Evolutionary conservation across 2,329 filamentous ascomycete genomes (phyloP), one percentile per base, ranked within the genome.

Genomic region (Verticillium isaacii): DNA sequence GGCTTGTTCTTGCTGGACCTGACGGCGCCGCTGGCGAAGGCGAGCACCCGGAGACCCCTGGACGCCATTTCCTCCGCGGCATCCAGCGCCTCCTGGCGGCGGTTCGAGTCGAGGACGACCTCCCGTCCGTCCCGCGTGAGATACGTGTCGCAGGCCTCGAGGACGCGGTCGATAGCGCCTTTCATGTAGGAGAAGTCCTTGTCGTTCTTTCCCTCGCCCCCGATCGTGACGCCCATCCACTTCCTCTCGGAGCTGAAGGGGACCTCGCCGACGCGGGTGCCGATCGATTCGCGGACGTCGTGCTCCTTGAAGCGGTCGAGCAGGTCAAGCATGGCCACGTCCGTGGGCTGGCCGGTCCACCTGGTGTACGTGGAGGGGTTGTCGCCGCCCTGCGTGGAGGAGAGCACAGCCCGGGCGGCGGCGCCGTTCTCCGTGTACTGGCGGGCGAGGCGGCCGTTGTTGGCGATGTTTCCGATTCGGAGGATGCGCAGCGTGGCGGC

Each of bases 181-280:
- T 99, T 99, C 79, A 98, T 91, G 73, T 98, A 99, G 0, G 92
- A 93, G 66, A 92, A 88, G 69, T 96, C 91, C 64, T 88, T 87
- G 41, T 90, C 88, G 45, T 11, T 52, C 62, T 80, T 81, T 34
- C 80, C 77, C 57, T 86, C 82, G 25, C 82, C 79, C 54, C 87
- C 87, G 67, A 97, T 91, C 2, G 93, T 90, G 32, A 97, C 93
- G 37, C 96, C 96, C 96, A 99, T 99, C 94, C 94, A 99, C 76
- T 99, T 99, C 62, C 94, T 86, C 72, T 97, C 93, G 1, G 95
- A 99, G 73, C 94, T 98, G 75, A 99, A 99, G 0, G 95, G 93
- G 0, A 92, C 93, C 74, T 99, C 95, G 54, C 88, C 87, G 36
- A 90, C 85, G 57, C 94, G 90, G 36, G 85, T 83, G n/a, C 93